Evolutionary conservation across 805 yeast genomes (phyloP).

Genomic region (Candida xiaguanensis): DNA sequence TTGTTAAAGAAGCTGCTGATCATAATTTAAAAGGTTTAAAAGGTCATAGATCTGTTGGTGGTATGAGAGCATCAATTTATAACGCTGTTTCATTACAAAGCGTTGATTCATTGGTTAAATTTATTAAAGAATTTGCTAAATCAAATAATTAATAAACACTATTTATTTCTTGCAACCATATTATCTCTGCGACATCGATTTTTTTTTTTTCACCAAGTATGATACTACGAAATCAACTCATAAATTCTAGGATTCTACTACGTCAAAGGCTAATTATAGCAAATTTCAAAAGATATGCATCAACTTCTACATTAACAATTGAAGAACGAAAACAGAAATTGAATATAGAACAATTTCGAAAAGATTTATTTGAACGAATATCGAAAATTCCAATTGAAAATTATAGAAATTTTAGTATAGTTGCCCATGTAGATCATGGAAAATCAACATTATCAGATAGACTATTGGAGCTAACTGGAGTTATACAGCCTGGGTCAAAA

Average conservation of each 20-base stretch:
- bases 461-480: slow-evolving; percentile 82
- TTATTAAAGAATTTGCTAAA: slow-evolving; percentile 58
- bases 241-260: neutral
- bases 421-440: slow-evolving; percentile 92
- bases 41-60: slow-evolving; percentile 97
- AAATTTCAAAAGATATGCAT: neutral
- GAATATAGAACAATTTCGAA: slow-evolving; percentile 31
- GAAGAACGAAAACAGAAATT: slow-evolving; percentile 22
- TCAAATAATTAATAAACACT: slow-evolving; percentile 15
- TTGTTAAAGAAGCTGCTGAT: slow-evolving; percentile 63
- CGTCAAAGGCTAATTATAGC: neutral
- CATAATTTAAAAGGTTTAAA: slow-evolving; percentile 70
- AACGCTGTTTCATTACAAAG: slow-evolving; percentile 75
- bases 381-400: slow-evolving; percentile 76
- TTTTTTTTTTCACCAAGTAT: neutral
- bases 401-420: slow-evolving; percentile 88
- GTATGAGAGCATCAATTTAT: slow-evolving; percentile 89
- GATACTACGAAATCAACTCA: neutral
- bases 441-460: slow-evolving; percentile 89
- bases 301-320: slow-evolving; percentile 1
- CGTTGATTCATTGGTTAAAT: slow-evolving; percentile 53
- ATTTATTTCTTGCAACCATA: neutral
- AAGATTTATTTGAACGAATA: slow-evolving; percentile 52
- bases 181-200: neutral
- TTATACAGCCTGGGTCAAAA: slow-evolving; percentile 69